Conservation (phyloP, 805 yeast species). For the Starmerella powellii region DNA sequence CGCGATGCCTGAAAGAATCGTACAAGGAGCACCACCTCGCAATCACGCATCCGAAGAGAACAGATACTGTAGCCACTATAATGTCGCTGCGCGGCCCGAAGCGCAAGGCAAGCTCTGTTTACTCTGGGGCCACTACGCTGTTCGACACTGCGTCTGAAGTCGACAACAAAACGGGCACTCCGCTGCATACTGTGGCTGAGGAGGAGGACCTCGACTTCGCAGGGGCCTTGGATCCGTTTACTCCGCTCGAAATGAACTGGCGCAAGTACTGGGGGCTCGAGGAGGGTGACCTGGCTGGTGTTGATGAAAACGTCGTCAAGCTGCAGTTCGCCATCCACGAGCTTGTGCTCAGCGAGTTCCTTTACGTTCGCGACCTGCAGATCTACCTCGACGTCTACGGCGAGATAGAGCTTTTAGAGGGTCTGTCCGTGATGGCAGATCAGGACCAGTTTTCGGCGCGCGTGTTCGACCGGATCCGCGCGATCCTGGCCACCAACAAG, state of each 20-base stretch:
- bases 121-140: no score
- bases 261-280: slow-evolving; percentile 21
- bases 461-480: slow-evolving; percentile 46
- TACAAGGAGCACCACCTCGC: background rate
- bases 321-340: slow-evolving; percentile 69
- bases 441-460: slow-evolving; percentile 47
- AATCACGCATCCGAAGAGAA: no score
- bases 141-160: no score
- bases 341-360: slow-evolving; percentile 56
- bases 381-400: slow-evolving; percentile 53
- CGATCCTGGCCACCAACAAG: slow-evolving; percentile 45
- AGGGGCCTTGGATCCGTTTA: slow-evolving; percentile 1
- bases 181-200: background rate
- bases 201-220: background rate
- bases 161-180: no score
- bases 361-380: slow-evolving; percentile 53
- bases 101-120: no score
- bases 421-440: slow-evolving; percentile 34
- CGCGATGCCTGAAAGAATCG: slow-evolving; percentile 22
- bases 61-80: background rate
- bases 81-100: background rate
- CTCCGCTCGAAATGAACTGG: slow-evolving; percentile 23
- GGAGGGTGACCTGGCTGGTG: slow-evolving; percentile 14
- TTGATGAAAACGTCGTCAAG: slow-evolving; percentile 31
- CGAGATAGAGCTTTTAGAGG: slow-evolving; percentile 22